Evolutionary conservation across 2,329 filamentous ascomycete species (phyloP).

Genomic region (Leptographium wingfieldii): DNA sequence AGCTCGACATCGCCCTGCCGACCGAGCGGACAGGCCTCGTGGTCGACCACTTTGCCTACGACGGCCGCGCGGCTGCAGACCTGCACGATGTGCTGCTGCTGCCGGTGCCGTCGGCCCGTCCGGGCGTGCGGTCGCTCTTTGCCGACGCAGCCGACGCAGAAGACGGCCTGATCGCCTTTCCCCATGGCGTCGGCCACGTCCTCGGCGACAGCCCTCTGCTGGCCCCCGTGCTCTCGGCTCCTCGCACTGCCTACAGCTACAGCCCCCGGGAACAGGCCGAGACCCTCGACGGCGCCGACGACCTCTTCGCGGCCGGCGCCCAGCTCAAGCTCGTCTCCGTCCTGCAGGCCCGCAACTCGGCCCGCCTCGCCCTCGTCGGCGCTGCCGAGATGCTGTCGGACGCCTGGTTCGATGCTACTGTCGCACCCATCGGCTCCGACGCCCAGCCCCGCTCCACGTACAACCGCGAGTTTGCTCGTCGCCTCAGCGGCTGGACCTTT

Average conservation of each 20-base stretch:
- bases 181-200: conserved; percentile 65
- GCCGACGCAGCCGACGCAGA: conserved; percentile 30
- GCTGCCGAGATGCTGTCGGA: conserved; percentile 80
- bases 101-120: conserved; percentile 46
- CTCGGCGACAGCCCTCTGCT: conserved; percentile 69
- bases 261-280: conserved; percentile 77
- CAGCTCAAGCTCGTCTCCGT: conserved; percentile 79
- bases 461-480: conserved; percentile 77
- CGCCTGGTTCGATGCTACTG: conserved; percentile 74
- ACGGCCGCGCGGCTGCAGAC: conserved; percentile 61
- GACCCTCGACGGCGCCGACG: conserved; percentile 49
- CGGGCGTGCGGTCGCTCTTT: conserved; percentile 69
- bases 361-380: conserved; percentile 74
- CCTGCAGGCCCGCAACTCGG: conserved; percentile 86
- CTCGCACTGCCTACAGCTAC: conserved; percentile 81
- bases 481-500: conserved; percentile 89
- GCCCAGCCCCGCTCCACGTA: conserved; percentile 44
- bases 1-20: conserved; percentile 83
- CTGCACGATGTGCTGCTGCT: conserved; percentile 82
- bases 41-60: conserved; percentile 94
- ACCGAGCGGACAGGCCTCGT: conserved; percentile 72
- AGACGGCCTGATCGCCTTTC: conserved; percentile 59
- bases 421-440: conserved; percentile 44
- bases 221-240: conserved; percentile 69
- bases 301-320: conserved; percentile 69